Percentiles rank a stretch among this genome's conserved stretches.
These are phyloP conservation scores for Apiotrichum laibachii DNA, from an alignment of 1,284 basidiomycete genomes.

Conservation along the genomic window DNA sequence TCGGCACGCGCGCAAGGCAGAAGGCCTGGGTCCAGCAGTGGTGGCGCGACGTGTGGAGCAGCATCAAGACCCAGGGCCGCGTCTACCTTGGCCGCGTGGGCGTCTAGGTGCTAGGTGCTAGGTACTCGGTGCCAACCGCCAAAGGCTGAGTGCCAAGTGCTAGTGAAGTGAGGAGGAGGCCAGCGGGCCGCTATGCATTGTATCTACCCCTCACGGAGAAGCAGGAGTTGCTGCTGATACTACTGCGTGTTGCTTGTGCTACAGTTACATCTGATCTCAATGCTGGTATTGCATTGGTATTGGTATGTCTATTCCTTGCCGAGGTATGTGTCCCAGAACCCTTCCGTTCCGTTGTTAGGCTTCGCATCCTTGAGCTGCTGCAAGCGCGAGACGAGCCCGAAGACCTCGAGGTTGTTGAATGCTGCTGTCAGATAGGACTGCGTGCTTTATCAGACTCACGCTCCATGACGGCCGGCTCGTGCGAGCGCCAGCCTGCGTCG, in stretches of 20 bases:
- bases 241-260: not conserved
- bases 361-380: conserved; percentile 64
- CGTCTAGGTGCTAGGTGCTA: not conserved
- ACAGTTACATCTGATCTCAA: not conserved
- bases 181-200: too few relatives aligned
- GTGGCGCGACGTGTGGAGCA: conserved; percentile 47
- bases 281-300: not conserved
- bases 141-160: too few relatives aligned
- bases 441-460: conserved; percentile 22
- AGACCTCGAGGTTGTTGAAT: conserved; percentile 80
- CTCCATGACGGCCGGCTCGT: conserved; percentile 69
- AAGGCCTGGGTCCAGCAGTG: conserved; percentile 42
- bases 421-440: not conserved
- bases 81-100: conserved; percentile 24
- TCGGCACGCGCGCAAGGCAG: conserved; percentile 35
- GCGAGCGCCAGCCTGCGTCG: conserved; percentile 34
- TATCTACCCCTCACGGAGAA: too few relatives aligned
- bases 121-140: too few relatives aligned
- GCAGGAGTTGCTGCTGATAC: too few relatives aligned
- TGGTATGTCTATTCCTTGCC: not conserved
- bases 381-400: conserved; percentile 73
- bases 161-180: too few relatives aligned
- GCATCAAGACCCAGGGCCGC: conserved; percentile 39
- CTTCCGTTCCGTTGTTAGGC: conserved; percentile 47
- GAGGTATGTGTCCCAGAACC: conserved; percentile 14